These are phyloP conservation scores for Fonsecaea nubica DNA, from an alignment of 2,329 filamentous ascomycete species.

Conservation along the genomic window DNA sequence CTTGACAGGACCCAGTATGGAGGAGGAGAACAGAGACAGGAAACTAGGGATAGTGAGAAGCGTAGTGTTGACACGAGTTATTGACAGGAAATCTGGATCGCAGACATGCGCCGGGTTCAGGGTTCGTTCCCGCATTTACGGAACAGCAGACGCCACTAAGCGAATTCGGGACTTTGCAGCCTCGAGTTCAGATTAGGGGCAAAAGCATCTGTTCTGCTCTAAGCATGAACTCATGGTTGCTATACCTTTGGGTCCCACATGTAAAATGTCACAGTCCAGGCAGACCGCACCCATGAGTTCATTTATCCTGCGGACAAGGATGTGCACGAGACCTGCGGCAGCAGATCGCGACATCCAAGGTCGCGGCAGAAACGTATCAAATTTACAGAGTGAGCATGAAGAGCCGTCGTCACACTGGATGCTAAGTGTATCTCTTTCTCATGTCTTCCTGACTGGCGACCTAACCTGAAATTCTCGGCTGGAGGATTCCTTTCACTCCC, in stretches of 20 bases:
- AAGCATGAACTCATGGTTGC: not conserved
- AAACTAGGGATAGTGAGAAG: not conserved
- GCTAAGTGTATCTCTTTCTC: conserved; percentile 3
- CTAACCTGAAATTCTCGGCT: not conserved
- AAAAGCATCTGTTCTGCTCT: not conserved
- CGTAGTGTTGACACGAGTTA: not conserved
- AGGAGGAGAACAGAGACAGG: not conserved
- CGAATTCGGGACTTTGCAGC: not conserved
- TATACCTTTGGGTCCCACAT: not conserved
- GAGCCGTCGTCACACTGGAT: not conserved
- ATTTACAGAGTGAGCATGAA: not conserved
- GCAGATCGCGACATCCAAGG: not conserved
- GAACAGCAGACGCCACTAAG: not conserved
- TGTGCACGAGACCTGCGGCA: not conserved
- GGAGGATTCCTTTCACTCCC: not conserved
- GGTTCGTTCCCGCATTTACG: not conserved
- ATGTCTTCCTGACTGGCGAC: not conserved
- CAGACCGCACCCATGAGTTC: not conserved
- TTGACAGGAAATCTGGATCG: not conserved
- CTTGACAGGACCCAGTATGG: conserved; percentile 33
- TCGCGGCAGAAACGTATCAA: not conserved
- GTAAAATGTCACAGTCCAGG: not conserved
- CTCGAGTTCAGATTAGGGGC: not conserved
- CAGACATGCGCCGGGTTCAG: conserved; percentile 16
- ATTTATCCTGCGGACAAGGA: not conserved